These are phyloP conservation scores for Mycena rosella DNA, from an alignment of 768 basidiomycete genomes.

Conservation along the genomic window DNA sequence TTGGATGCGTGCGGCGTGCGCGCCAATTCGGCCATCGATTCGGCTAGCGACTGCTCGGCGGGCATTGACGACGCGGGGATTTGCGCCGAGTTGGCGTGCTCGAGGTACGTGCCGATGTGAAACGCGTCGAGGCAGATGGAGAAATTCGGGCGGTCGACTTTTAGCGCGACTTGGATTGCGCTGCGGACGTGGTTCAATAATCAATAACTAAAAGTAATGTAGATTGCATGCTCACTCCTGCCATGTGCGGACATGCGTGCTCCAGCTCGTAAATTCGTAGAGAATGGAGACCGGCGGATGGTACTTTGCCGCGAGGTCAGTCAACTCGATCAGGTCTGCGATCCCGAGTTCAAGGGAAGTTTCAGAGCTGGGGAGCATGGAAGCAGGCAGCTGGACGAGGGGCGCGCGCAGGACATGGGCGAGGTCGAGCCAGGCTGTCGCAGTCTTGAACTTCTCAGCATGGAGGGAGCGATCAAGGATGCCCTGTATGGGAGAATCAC, in stretches of 20 bases:
- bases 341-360: constrained; percentile 7
- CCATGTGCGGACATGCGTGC: constrained; percentile 18
- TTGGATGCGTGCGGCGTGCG: constrained; percentile 24
- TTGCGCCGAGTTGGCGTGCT: constrained; percentile 13
- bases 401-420: constrained; percentile 17
- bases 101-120: constrained; percentile 21
- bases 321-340: constrained; percentile 17
- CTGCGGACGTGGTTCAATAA: not conserved
- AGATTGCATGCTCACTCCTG: constrained; percentile 11
- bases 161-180: constrained; percentile 1
- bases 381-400: constrained; percentile 18
- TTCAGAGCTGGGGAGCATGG: constrained; percentile 6
- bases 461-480: constrained; percentile 12
- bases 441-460: constrained; percentile 1
- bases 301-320: constrained; percentile 7
- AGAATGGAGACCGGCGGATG: constrained; percentile 18
- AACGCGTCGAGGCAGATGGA: constrained; percentile 23
- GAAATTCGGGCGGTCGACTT: constrained; percentile 14
- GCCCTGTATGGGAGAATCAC: not conserved
- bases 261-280: constrained; percentile 26
- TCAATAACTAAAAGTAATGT: not conserved
- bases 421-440: constrained; percentile 10
- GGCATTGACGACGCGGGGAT: constrained; percentile 7
- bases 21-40: constrained; percentile 5
- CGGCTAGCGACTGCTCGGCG: not conserved